Evolutionary conservation across 352 stramenopile genomes (phyloP).

Genomic region (Globisporangium cystogenes): DNA sequence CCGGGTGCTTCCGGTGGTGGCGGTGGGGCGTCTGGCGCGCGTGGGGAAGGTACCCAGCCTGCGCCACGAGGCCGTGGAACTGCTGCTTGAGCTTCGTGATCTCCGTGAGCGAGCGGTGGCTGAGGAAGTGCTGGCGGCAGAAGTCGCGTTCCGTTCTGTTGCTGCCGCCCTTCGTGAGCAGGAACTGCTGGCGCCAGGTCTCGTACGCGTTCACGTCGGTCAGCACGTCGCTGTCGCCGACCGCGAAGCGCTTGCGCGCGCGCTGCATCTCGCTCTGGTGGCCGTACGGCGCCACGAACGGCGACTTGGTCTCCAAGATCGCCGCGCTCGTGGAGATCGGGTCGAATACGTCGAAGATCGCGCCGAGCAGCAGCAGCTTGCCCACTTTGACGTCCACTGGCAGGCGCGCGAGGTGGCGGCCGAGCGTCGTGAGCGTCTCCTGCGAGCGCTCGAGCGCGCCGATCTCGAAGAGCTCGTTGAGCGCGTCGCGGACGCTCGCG

Average conservation of each 20-base stretch:
- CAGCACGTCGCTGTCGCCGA: constrained; percentile 62
- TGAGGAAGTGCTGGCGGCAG: constrained; percentile 66
- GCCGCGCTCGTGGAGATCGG: constrained; percentile 61
- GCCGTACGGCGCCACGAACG: constrained; percentile 74
- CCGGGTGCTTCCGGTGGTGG: background rate
- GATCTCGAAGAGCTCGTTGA: constrained; percentile 89
- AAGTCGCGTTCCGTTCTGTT: constrained; percentile 50
- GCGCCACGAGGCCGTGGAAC: constrained; percentile 54
- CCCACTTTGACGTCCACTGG: constrained; percentile 96
- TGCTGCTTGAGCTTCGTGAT: constrained; percentile 75
- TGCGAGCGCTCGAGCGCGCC: constrained; percentile 66
- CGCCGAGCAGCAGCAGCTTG: constrained; percentile 96
- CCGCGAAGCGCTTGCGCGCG: constrained; percentile 46
- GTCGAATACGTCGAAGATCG: constrained; percentile 90
- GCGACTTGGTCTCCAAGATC: constrained; percentile 76
- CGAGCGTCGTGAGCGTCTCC: constrained; percentile 91
- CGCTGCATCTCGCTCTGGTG: constrained; percentile 64
- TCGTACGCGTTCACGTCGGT: constrained; percentile 80
- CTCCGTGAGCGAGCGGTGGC: constrained; percentile 44
- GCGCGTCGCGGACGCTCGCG: constrained; percentile 83
- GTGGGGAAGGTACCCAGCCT: constrained; percentile 53
- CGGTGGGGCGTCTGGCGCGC: too few relatives aligned
- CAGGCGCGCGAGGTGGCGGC: constrained; percentile 89
- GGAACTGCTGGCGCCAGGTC: constrained; percentile 33
- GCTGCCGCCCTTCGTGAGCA: background rate